Evolutionary conservation across 192 early-diverging fungal species (phyloP), one percentile per base, ranked within the genome.

Genomic region (Backusella sp.): DNA sequence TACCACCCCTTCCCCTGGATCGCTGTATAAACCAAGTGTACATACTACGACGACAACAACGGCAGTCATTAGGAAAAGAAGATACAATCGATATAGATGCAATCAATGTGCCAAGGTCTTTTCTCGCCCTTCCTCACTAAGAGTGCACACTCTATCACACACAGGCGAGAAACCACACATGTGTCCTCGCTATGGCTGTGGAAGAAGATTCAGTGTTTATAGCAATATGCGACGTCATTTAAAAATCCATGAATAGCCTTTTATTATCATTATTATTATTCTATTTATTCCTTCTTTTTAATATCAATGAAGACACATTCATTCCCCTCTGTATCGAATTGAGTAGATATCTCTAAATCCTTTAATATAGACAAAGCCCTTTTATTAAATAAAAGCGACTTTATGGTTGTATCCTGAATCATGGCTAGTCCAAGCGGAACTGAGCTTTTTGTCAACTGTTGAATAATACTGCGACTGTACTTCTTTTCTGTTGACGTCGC

Each of bases 191-290:
- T 85, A 84, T 32, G 87, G 90, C 4, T 94, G 93, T 77, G 85
- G 84, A 6, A 86, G 90, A 37, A 80, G 84, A 39, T 94, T 94
- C 74, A 90, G 90, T 34, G 92, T 94, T 11, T 84, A 87, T 52
- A 92, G 91, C 75, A 94, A 94, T 52, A 83, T 92, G 87, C 87
- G 92, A 8, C 86, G 93, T n/a, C 93, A 94, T 82, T 41, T 87
- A 59, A 76, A 87, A 36, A 85, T 87, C 8, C 88, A 90, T 83
- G 75, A 82, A 49, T 67, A 39, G 0, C 53, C 1, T 2, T 59
- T 23, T 59, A 53, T 7, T 26, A 59, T 59, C 26, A 32, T 26
- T 1, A 4, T 59, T 12, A 8, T 23, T 53, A 53, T 21, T 41
- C 11, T 59, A 59, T 59, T 59, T 59, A 59, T 59, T 59, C 52